A percentile compares a stretch with the other conserved stretches of the same genome.
phyloP scores from a whole-genome alignment of 306 rosid species.

The Inga leiocalycina region DNA sequence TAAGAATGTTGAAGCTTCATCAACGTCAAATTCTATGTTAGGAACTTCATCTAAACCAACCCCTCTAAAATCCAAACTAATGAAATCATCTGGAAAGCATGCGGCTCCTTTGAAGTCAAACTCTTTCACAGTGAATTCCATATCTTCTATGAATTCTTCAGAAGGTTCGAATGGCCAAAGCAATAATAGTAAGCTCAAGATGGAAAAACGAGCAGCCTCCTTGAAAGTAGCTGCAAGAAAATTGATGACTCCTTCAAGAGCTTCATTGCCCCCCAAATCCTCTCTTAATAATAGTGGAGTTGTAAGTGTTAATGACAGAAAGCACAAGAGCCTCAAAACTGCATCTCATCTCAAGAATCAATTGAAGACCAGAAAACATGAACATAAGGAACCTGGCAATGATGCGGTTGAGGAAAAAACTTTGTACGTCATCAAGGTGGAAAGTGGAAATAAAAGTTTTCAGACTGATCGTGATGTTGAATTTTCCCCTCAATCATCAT shows the following conservation, averaged over 20 bases:
- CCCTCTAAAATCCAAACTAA: conserved; percentile 38
- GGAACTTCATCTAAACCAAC: conserved; percentile 22
- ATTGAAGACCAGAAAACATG: conserved; percentile 36
- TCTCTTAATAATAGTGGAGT: conserved; percentile 39
- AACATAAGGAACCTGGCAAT: conserved; percentile 38
- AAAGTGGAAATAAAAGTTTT: conserved; percentile 49
- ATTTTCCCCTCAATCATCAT: conserved; percentile 22
- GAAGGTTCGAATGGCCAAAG: conserved; percentile 39
- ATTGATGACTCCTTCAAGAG: conserved; percentile 37
- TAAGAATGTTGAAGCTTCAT: conserved; percentile 28
- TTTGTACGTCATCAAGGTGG: conserved; percentile 68
- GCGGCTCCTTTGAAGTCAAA: conserved; percentile 42
- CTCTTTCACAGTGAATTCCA: conserved; percentile 35
- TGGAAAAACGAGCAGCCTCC: conserved; percentile 37
- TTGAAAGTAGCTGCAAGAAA: conserved; percentile 50
- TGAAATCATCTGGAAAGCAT: conserved; percentile 43
- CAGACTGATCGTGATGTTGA: conserved; percentile 49
- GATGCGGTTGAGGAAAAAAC: conserved; percentile 68
- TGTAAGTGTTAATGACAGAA: conserved; percentile 49
- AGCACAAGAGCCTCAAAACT: conserved; percentile 44
- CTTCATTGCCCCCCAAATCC: conserved; percentile 45
- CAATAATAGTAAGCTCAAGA: conserved; percentile 42
- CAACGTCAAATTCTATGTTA: not conserved
- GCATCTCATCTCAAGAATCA: conserved; percentile 40
- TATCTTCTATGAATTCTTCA: conserved; percentile 39